Evolutionary conservation across 495 filamentous ascomycete genomes (phyloP), one percentile per base, ranked within the genome.

Genomic region (Lophiostoma macrostomum): DNA sequence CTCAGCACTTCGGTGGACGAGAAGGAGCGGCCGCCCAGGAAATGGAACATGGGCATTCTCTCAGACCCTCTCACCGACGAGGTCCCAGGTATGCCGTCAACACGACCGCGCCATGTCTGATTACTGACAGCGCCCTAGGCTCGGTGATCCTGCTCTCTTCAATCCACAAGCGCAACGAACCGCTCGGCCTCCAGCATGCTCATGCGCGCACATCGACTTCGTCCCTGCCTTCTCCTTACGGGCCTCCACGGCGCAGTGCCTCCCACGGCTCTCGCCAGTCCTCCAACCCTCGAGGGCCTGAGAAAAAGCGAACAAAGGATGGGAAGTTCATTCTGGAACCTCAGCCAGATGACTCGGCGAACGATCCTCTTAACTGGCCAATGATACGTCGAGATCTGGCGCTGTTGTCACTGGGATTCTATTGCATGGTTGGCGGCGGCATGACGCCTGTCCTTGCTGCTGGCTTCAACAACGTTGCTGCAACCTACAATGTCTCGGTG

Each of bases 291-390:
- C 73, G 69, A 2, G 60, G 40, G 1, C 27, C 69, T 22, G 73
- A 74, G 50, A 81, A 80, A 68, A 96, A 96, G 72, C 83, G 74
- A 53, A 96, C 90, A 5, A 66, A 73, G 14, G 83, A 96, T 69
- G 93, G 91, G 27, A 81, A 80, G 43, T 89, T 96, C 58, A 87
- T 98, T 48, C 72, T 98, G 7, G 85, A 94, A 1, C 91, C 91
- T 0, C 93, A 97, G 64, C 93, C 93, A 0, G 91, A 96, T 35
- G 88, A 95, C 30, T 88, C 88, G 0, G 72, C 76, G 22, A 95
- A 98, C 55, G 93, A 98, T 61, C 93, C 93, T 0, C 69, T 98
- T 35, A 98, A 98, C 61, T 98, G 93, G 93, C 81, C 88, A 1
- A 69, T 75, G 1, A 89, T 87, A 86, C 80, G 89, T 27, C 74